Evolutionary conservation across 1,139 yeast species (phyloP).

Genomic region (Lodderomyces jiufengensis): DNA sequence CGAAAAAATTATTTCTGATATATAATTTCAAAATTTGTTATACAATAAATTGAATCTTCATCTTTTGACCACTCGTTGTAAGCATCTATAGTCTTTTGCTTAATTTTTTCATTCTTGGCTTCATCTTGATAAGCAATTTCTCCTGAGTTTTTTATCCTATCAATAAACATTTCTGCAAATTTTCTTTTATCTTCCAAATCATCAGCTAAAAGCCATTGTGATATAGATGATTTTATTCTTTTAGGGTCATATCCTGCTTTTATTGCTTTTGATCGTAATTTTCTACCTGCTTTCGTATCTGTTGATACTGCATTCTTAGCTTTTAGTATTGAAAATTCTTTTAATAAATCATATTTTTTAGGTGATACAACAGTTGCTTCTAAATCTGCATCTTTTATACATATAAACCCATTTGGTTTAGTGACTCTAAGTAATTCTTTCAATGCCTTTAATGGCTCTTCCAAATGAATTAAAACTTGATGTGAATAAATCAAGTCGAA

Average conservation of each 20-base stretch:
- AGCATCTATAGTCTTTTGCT: conserved; percentile 8
- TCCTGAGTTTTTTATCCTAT: conserved; percentile 13
- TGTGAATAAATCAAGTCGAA: conserved; percentile 39
- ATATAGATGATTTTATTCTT: conserved; percentile 13
- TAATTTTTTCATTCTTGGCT: conserved; percentile 8
- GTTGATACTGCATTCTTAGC: conserved; percentile 13
- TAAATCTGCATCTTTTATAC: conserved; percentile 32
- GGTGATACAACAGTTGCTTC: conserved; percentile 19
- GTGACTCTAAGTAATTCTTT: conserved; percentile 33
- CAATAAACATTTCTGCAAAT: conserved; percentile 11
- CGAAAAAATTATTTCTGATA: no score
- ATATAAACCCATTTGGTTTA: conserved; percentile 36
- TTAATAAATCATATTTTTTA: conserved; percentile 14
- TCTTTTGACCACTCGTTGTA: conserved; percentile 18
- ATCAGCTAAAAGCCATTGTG: conserved; percentile 17
- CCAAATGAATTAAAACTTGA: conserved; percentile 37
- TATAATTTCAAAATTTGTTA: neutral
- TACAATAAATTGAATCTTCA: conserved; percentile 10
- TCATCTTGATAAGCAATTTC: conserved; percentile 13
- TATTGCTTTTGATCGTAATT: conserved; percentile 16
- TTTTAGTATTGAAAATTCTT: conserved; percentile 10
- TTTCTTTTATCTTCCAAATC: conserved; percentile 7
- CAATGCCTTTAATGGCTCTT: conserved; percentile 28
- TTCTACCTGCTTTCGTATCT: conserved; percentile 17
- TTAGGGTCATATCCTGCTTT: conserved; percentile 18